Evolutionary conservation across 2,329 filamentous ascomycete genomes (phyloP).

Genomic region (Teratosphaeria pseudoeucalypti): DNA sequence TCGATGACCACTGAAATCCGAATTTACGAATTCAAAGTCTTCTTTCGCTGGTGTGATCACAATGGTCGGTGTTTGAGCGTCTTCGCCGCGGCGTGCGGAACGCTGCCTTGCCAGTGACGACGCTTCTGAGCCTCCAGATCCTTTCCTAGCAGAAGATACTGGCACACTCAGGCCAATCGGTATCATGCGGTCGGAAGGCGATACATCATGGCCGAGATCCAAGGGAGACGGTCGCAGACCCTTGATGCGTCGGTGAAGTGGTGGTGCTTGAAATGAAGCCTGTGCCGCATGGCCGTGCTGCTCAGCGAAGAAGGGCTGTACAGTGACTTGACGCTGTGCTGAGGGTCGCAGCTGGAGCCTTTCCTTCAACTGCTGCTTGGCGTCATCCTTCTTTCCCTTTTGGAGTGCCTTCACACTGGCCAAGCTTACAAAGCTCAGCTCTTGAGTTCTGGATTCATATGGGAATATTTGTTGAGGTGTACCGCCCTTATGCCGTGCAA

Average conservation of each 20-base stretch:
- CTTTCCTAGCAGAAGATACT: slow-evolving; percentile 21
- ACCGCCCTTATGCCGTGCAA: slow-evolving; percentile 39
- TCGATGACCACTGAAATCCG: slow-evolving; percentile 31
- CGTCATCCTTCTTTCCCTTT: slow-evolving; percentile 16
- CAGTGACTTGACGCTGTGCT: background rate
- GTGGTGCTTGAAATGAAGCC: background rate
- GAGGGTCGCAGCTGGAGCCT: slow-evolving; percentile 3
- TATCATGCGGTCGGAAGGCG: slow-evolving; percentile 60
- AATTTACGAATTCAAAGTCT: slow-evolving; percentile 50
- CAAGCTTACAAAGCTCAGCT: slow-evolving; percentile 16
- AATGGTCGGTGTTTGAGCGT: slow-evolving; percentile 37
- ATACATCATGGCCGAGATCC: slow-evolving; percentile 40
- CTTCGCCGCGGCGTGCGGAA: background rate
- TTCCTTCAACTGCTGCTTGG: slow-evolving; percentile 18
- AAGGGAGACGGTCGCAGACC: slow-evolving; percentile 19
- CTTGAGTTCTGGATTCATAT: slow-evolving; percentile 19
- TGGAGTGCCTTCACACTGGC: slow-evolving; percentile 11
- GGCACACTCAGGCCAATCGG: slow-evolving; percentile 61
- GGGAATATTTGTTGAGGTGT: slow-evolving; percentile 38
- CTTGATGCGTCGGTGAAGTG: slow-evolving; percentile 15
- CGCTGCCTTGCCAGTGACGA: background rate
- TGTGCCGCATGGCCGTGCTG: background rate
- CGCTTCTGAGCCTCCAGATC: background rate
- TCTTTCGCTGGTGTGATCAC: slow-evolving; percentile 44
- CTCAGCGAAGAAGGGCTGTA: slow-evolving; percentile 1